Evolutionary conservation across 2,329 filamentous ascomycete species (phyloP), one percentile per base, ranked within the genome.

Genomic region (Curvularia sp.): DNA sequence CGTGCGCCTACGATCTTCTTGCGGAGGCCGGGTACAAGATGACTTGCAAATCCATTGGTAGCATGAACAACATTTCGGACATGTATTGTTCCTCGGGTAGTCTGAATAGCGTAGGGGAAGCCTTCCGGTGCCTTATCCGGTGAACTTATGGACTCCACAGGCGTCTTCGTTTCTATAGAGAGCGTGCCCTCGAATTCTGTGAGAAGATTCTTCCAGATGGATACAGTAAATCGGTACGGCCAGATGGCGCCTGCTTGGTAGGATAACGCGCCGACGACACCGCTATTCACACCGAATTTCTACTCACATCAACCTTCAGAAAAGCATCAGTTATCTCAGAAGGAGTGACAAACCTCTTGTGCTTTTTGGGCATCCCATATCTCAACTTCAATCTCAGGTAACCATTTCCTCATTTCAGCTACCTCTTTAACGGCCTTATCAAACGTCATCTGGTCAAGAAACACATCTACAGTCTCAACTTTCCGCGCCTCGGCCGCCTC

Each of bases 61-160:
- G 84, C 83, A 61, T 88, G 84, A 2, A 88, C 77, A 1, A 89
- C 75, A 52, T 87, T 81, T 0, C 76, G 74, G 7, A 84, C 77
- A 3, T 66, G 69, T 33, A 87, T 76, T 0, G 42, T 62, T 2
- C 84, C 84, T 6, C 81, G 75, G 0, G 64, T 53, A 1, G 85
- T 87, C 4, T 75, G 63, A 5, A 87, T 65, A 1, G 72, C 68
- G 64, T 62, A 64, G 4, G 61, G 61, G 24, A 59, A 62, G 49
- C 56, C 49, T 43, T 83, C 84, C 1, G 73, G 79, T 15, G 68
- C 64, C 4, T 71, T 58, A 0, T 63, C 13, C 6, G 63, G 43
- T 1, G 55, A 56, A 13, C 41, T 26, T n/a, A 81, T 65, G 5
- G 58, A 68, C 22, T 71, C 65, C 13, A 53, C 54, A 8, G 54